Evolutionary conservation across 1,139 yeast genomes (phyloP).

Genomic region (Blastobotrys serpentis): DNA sequence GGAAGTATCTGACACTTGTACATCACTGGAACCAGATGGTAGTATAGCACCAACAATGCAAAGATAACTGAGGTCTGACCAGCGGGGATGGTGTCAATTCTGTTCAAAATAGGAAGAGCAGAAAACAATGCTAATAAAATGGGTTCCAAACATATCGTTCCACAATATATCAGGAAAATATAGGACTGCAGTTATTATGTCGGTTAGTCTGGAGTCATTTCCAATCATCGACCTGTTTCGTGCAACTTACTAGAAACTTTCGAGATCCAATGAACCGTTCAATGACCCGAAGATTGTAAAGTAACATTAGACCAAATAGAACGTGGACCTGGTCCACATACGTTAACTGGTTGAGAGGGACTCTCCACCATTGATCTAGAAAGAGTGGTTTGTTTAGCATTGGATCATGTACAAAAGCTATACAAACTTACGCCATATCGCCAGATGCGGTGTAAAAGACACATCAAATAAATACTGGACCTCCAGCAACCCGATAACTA

Average conservation of each 20-base stretch:
- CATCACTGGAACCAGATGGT: constrained; percentile 56
- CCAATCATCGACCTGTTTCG: not conserved
- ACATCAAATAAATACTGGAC: constrained; percentile 55
- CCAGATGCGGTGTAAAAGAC: constrained; percentile 58
- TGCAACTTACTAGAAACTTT: constrained; percentile 43
- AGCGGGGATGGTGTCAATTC: constrained; percentile 40
- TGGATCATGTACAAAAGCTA: not conserved
- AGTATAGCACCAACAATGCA: constrained; percentile 58
- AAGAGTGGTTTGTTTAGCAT: constrained; percentile 1
- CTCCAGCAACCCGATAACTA: constrained; percentile 55
- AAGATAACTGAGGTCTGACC: constrained; percentile 68
- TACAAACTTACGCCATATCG: constrained; percentile 45
- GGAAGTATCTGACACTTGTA: constrained; percentile 55
- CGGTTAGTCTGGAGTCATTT: not conserved
- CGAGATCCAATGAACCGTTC: constrained; percentile 67
- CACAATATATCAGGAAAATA: constrained; percentile 29
- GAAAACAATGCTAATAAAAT: constrained; percentile 35
- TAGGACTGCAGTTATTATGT: constrained; percentile 17
- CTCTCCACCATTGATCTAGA: constrained; percentile 62
- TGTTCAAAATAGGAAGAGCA: not conserved
- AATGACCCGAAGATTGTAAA: constrained; percentile 60
- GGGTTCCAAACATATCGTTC: constrained; percentile 42
- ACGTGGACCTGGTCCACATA: constrained; percentile 69
- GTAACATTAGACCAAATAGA: constrained; percentile 49
- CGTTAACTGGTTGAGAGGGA: constrained; percentile 53